Percentiles rank a stretch among this genome's conserved stretches.
These are phyloP conservation scores for Nemania bipapillata DNA, from an alignment of 2,329 filamentous ascomycete species.

Conservation along the genomic window DNA sequence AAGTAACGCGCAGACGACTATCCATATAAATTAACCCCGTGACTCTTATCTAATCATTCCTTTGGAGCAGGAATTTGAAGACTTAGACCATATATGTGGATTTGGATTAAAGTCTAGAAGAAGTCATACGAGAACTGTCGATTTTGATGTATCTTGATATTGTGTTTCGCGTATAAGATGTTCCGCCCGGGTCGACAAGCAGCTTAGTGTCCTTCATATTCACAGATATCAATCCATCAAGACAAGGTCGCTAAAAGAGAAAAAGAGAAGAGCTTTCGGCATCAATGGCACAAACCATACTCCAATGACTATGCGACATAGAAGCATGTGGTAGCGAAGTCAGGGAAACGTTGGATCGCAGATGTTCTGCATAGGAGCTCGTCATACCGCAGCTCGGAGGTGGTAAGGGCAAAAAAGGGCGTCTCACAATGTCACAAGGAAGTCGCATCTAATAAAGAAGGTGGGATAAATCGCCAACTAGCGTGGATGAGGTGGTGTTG, in stretches of 20 bases:
- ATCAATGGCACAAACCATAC: background rate
- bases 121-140: background rate
- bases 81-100: background rate
- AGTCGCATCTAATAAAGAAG: conserved; percentile 3
- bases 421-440: conserved; percentile 2
- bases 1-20: background rate
- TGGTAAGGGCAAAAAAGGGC: conserved; percentile 12
- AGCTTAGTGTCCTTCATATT: background rate
- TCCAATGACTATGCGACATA: background rate
- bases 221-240: background rate
- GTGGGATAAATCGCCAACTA: conserved; percentile 1
- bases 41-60: background rate
- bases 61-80: background rate
- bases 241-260: background rate
- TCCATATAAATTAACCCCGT: background rate
- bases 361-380: conserved; percentile 34
- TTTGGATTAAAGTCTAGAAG: background rate
- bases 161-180: background rate
- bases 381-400: conserved; percentile 35
- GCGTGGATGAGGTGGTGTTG: conserved; percentile 16
- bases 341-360: conserved; percentile 20
- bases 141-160: background rate
- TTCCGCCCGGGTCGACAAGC: background rate
- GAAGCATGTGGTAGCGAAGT: conserved; percentile 3
- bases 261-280: background rate